Evolutionary conservation across 441 rosid genomes (phyloP), one percentile per base, ranked within the genome.

Genomic region (Erodium moschatum): DNA sequence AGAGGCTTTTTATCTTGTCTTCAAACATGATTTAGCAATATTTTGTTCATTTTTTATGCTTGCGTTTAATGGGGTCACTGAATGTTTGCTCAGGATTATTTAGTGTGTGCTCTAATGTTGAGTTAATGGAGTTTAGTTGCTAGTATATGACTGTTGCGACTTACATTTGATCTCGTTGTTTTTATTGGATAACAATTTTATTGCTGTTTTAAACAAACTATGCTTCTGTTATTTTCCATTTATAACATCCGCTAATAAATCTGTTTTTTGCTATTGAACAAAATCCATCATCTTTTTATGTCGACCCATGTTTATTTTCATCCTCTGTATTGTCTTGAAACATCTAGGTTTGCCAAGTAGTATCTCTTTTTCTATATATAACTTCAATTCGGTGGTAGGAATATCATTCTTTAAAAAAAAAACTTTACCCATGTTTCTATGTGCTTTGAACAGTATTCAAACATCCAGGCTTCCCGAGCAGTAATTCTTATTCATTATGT

Each of bases 261-360:
- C 71, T 64, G 21, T 18, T 54, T 54, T 16, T 54, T 54, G 61
- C 20, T 54, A 54, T 20, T 54, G 61, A 16, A 54, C 61, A 4
- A 6, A 15, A 16, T 16, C 61, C 61, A 16, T 54, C 31, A 7
- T 54, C 61, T 54, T 52, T 5, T 21, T 18, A 20, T 6, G 40
- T 66, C 52, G 52, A 69, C 73, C 50, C 65, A 42, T 54, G 3
- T 5, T 54, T 16, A 8, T 54, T 6, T 54, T 19, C 21, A 16
- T 54, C 20, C 21, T 54, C 21, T 54, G 3, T 16, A 16, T 54
- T 15, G 24, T 54, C 61, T 54, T 54, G 21, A 54, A 15, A 15
- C 61, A 71, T 82, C 73, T 72, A 56, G 60, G 21, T 18, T 8
- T 27, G 31, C 29, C 58, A n/a, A 29, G 24, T 66, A 20, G 6